Percentiles rank a stretch among this genome's conserved stretches.
These are phyloP conservation scores for Fusarium sambucinum DNA, from an alignment of 2,329 filamentous ascomycete genomes.

Conservation along the genomic window DNA sequence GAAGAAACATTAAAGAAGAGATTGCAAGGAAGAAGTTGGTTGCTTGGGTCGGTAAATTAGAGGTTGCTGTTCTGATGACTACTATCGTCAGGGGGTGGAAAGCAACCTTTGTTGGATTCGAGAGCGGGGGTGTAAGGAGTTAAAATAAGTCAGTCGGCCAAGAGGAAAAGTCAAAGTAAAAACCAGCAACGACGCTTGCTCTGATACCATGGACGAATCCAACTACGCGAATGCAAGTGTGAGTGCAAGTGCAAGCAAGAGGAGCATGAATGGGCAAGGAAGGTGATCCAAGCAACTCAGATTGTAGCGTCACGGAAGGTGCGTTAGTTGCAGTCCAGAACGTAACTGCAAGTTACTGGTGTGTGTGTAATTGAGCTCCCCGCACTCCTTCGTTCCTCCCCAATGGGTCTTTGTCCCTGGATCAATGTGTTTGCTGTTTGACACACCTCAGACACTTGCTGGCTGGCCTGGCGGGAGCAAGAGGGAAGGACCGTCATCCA, in stretches of 20 bases:
- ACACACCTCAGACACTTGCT: slow-evolving; percentile 31
- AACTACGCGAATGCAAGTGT: slow-evolving; percentile 26
- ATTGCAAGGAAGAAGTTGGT: slow-evolving; percentile 25
- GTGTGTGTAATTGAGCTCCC: slow-evolving; percentile 24
- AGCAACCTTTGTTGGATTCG: slow-evolving; percentile 28
- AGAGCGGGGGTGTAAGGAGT: slow-evolving; percentile 43
- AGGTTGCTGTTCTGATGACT: slow-evolving; percentile 28
- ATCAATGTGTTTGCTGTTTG: slow-evolving; percentile 40
- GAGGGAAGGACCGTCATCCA: slow-evolving; percentile 31
- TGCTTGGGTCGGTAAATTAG: slow-evolving; percentile 37
- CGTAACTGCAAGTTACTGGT: slow-evolving; percentile 12
- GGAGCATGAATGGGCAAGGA: slow-evolving; percentile 23
- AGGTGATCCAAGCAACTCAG: not conserved
- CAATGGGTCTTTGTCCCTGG: slow-evolving; percentile 32
- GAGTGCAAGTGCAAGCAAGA: slow-evolving; percentile 25
- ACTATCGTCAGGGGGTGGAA: slow-evolving; percentile 41
- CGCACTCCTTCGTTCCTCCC: slow-evolving; percentile 31
- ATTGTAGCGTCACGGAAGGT: slow-evolving; percentile 29
- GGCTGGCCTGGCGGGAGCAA: slow-evolving; percentile 36
- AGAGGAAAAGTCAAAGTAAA: not conserved
- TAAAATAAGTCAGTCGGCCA: slow-evolving; percentile 14
- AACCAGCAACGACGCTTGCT: slow-evolving; percentile 20
- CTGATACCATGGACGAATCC: not conserved
- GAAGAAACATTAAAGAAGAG: not conserved
- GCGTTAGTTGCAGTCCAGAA: slow-evolving; percentile 18